A percentile compares a stretch with the other conserved stretches of the same genome.
These are phyloP conservation scores for Trichoderma orchidacearum DNA, from an alignment of 495 filamentous ascomycete species.

Conservation along the genomic window DNA sequence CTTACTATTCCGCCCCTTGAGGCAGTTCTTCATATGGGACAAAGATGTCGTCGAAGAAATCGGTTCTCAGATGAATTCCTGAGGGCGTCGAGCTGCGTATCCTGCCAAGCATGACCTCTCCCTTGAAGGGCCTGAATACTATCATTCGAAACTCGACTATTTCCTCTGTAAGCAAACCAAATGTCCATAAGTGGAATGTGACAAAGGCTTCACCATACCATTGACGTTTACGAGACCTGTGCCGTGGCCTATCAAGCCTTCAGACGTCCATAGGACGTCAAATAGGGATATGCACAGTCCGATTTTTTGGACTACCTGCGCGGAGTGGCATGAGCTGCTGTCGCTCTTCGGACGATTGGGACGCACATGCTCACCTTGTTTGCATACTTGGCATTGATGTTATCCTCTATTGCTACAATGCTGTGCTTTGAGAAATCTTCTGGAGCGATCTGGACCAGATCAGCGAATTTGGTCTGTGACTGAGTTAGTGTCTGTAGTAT, in stretches of 20 bases:
- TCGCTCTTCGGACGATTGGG: too few species aligned
- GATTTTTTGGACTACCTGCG: conserved; percentile 45
- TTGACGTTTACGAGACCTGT: conserved; percentile 85
- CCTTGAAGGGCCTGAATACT: conserved; percentile 91
- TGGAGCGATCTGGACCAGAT: conserved; percentile 82
- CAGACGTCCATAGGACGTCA: conserved; percentile 72
- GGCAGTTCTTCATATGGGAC: conserved; percentile 60
- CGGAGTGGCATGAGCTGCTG: neutral
- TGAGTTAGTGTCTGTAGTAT: neutral
- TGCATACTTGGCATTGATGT: conserved; percentile 89
- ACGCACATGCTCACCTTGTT: conserved; percentile 51
- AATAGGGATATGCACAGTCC: conserved; percentile 88
- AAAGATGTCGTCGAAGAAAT: conserved; percentile 86
- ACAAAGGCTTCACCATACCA: conserved; percentile 34
- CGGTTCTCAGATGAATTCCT: conserved; percentile 67
- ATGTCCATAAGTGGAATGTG: neutral
- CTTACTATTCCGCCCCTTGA: conserved; percentile 61
- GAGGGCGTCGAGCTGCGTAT: conserved; percentile 56
- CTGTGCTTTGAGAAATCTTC: conserved; percentile 73
- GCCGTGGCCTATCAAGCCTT: conserved; percentile 85
- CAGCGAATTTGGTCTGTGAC: conserved; percentile 55
- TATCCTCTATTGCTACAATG: conserved; percentile 71
- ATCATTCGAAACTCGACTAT: conserved; percentile 81
- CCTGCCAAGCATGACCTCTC: conserved; percentile 71
- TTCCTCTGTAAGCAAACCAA: neutral